phyloP scores from a whole-genome alignment of 2,329 filamentous ascomycete genomes.

The Exophiala dermatitidis region DNA sequence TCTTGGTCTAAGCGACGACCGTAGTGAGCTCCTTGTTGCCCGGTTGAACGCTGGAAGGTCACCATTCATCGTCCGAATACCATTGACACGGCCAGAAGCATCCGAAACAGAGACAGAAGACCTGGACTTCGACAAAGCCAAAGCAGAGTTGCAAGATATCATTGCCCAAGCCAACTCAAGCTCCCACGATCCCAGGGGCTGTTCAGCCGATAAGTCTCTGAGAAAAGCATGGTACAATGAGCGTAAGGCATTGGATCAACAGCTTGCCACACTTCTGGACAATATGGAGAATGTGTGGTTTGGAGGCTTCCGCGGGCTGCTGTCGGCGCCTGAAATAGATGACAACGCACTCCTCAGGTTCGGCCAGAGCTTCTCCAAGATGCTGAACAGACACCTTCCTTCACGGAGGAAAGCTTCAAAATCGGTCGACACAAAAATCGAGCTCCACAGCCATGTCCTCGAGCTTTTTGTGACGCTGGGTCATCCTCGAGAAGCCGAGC shows the following conservation, averaged over 20 bases:
- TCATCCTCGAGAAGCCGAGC: slow-evolving; percentile 61
- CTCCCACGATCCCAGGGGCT: slow-evolving; percentile 64
- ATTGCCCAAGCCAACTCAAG: slow-evolving; percentile 74
- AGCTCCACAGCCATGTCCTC: slow-evolving; percentile 61
- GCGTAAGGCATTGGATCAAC: slow-evolving; percentile 68
- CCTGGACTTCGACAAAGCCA: slow-evolving; percentile 77
- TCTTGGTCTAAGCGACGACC: slow-evolving; percentile 71
- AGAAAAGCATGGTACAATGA: slow-evolving; percentile 86
- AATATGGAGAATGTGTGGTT: slow-evolving; percentile 93
- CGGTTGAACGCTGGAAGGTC: slow-evolving; percentile 67
- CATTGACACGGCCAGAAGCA: slow-evolving; percentile 72
- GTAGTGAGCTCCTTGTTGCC: slow-evolving; percentile 81
- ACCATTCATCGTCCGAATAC: slow-evolving; percentile 81
- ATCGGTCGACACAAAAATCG: slow-evolving; percentile 45
- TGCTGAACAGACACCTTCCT: slow-evolving; percentile 77
- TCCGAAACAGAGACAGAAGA: slow-evolving; percentile 72
- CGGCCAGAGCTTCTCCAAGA: slow-evolving; percentile 66
- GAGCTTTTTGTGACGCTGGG: slow-evolving; percentile 85
- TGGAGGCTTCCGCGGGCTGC: slow-evolving; percentile 89
- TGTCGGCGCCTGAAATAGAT: slow-evolving; percentile 63
- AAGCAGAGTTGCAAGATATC: slow-evolving; percentile 72
- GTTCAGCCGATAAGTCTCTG: slow-evolving; percentile 49
- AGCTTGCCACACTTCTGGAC: slow-evolving; percentile 68
- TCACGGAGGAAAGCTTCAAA: slow-evolving; percentile 59
- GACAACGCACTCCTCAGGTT: slow-evolving; percentile 65